A percentile compares a stretch with the other conserved stretches of the same genome.
phyloP scores from a whole-genome alignment of 352 stramenopile genomes.

The Pythium utonaiense region DNA sequence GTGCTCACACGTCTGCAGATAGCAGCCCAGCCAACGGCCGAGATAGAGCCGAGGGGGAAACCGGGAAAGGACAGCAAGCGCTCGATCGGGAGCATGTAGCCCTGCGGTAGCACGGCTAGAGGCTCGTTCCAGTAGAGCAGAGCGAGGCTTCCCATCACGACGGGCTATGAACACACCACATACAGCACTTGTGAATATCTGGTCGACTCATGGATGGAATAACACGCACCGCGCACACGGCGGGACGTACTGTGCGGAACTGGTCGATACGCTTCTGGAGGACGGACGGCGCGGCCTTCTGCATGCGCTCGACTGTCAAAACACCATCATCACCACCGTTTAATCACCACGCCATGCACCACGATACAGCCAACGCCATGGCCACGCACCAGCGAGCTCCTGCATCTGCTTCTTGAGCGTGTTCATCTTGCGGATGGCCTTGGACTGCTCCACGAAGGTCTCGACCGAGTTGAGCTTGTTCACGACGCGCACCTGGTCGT shows the following conservation, averaged over 20 bases:
- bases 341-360: not conserved
- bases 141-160: conserved; percentile 45
- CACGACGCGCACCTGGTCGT: conserved; percentile 72
- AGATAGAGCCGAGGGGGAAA: conserved; percentile 73
- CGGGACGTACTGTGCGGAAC: conserved; percentile 53
- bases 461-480: conserved; percentile 86
- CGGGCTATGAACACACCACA: conserved; percentile 34
- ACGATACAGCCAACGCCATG: conserved; percentile 1
- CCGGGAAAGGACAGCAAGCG: conserved; percentile 70
- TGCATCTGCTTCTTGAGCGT: conserved; percentile 82
- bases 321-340: not conserved
- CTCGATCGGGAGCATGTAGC: conserved; percentile 76
- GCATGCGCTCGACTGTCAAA: conserved; percentile 65
- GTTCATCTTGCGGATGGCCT: conserved; percentile 85
- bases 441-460: conserved; percentile 87
- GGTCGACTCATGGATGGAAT: too few species aligned
- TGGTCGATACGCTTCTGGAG: conserved; percentile 75
- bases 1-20: conserved; percentile 72
- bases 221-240: not conserved
- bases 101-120: conserved; percentile 63
- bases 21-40: conserved; percentile 67
- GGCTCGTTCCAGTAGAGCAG: conserved; percentile 79
- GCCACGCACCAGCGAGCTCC: conserved; percentile 72
- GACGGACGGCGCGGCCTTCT: conserved; percentile 55
- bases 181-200: not conserved